Evolutionary conservation across 164 flowering plant species (phyloP).

Genomic region (Stephania cephalantha): DNA sequence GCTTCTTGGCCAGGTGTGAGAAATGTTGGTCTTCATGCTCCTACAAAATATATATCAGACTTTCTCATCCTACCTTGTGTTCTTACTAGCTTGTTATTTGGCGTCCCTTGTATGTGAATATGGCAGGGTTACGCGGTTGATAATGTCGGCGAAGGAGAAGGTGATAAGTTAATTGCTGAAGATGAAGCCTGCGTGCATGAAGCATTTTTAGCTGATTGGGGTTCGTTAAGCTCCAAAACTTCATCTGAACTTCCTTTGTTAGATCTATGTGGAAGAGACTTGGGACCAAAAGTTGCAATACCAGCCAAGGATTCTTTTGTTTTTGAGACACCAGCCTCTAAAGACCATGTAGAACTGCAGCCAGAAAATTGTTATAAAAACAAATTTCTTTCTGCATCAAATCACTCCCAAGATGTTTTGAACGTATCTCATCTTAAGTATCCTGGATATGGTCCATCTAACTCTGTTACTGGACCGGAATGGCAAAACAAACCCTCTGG

Average conservation of each 20-base stretch:
- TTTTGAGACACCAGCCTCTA: slow-evolving; percentile 15
- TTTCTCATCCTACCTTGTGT: not conserved
- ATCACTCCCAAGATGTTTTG: slow-evolving; percentile 13
- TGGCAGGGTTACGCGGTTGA: slow-evolving; percentile 47
- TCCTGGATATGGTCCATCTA: slow-evolving; percentile 16
- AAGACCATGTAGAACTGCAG: slow-evolving; percentile 18
- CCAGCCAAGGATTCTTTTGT: slow-evolving; percentile 16
- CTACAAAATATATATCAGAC: not conserved
- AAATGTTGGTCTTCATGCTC: not conserved
- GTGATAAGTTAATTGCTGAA: slow-evolving; percentile 43
- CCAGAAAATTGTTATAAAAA: slow-evolving; percentile 13
- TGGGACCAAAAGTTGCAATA: slow-evolving; percentile 11
- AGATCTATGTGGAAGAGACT: slow-evolving; percentile 12
- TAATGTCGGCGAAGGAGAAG: slow-evolving; percentile 36
- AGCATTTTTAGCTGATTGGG: slow-evolving; percentile 85
- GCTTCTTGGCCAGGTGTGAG: not conserved
- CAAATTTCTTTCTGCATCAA: slow-evolving; percentile 22
- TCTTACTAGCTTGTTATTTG: slow-evolving; percentile 3
- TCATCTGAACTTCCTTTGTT: slow-evolving; percentile 20
- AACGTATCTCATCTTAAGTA: slow-evolving; percentile 22
- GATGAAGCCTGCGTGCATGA: slow-evolving; percentile 80
- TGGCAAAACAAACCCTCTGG: slow-evolving; percentile 23
- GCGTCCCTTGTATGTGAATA: slow-evolving; percentile 8
- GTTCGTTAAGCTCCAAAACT: slow-evolving; percentile 28
- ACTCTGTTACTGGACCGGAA: slow-evolving; percentile 20